Evolutionary conservation across 2,329 filamentous ascomycete genomes (phyloP).

Genomic region (Paecilomyces variotii): DNA sequence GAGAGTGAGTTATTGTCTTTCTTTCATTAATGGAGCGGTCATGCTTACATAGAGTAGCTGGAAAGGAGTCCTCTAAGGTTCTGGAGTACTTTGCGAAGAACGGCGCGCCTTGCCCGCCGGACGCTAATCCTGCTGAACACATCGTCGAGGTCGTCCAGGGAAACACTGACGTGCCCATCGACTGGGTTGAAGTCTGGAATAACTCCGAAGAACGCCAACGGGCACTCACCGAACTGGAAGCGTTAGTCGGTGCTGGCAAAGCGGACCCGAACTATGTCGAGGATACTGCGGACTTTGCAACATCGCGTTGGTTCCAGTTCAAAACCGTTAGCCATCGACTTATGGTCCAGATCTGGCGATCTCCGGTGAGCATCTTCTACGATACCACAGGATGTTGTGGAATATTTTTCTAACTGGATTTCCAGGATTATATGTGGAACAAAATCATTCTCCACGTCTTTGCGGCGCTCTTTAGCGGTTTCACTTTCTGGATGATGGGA

Average conservation of each 20-base stretch:
- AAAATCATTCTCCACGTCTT: slow-evolving; percentile 46
- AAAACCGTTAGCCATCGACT: slow-evolving; percentile 26
- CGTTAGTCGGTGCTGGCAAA: slow-evolving; percentile 15
- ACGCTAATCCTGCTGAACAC: slow-evolving; percentile 47
- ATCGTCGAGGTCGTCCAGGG: slow-evolving; percentile 33
- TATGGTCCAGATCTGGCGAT: slow-evolving; percentile 25
- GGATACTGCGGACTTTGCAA: slow-evolving; percentile 29
- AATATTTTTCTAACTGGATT: background rate
- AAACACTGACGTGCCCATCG: slow-evolving; percentile 11
- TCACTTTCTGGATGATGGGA: slow-evolving; percentile 54
- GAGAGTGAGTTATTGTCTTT: slow-evolving; percentile 29
- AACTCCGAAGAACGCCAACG: slow-evolving; percentile 18
- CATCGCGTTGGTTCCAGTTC: slow-evolving; percentile 33
- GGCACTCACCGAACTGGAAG: slow-evolving; percentile 18
- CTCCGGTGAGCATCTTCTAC: slow-evolving; percentile 16
- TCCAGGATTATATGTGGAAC: slow-evolving; percentile 38
- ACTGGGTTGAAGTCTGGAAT: slow-evolving; percentile 28
- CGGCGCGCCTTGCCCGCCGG: slow-evolving; percentile 45
- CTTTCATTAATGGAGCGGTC: background rate
- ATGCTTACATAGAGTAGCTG: slow-evolving; percentile 12
- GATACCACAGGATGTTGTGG: background rate
- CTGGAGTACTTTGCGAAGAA: slow-evolving; percentile 45
- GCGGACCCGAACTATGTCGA: slow-evolving; percentile 17
- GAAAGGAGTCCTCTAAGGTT: slow-evolving; percentile 33
- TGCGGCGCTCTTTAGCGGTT: slow-evolving; percentile 52